Evolutionary conservation across 139 green algal species (phyloP), one percentile per base, ranked within the genome.

Genomic region (Micromonas pusilla): DNA sequence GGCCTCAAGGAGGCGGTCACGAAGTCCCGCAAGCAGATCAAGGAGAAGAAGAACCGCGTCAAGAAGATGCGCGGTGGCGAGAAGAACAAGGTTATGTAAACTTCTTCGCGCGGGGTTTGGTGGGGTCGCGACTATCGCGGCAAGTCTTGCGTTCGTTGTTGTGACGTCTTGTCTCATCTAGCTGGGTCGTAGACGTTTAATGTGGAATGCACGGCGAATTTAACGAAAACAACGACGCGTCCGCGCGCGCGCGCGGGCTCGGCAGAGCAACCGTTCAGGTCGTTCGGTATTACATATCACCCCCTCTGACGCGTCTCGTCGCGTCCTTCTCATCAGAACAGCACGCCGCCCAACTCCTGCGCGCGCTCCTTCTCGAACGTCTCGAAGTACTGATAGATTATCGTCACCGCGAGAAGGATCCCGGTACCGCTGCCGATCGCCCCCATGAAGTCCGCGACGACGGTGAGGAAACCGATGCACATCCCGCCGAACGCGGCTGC

Each of bases 401-500:
- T 99, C 71, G 95, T 98, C 28, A 97, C 94, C 31, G 95, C 95
- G 71, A 99, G 88, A 79, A 99, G 89, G 80, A 99, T 99, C 53
- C 95, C 95, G 37, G 94, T 97, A 63, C 93, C 93, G 33, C 85
- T 92, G 36, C 92, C 92, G 71, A 97, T 96, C 31, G 92, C 92
- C 28, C 92, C 95, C 92, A 99, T 94, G 88, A 99, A 97, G 87
- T 99, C 96, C 5, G 96, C 96, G 26, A 97, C 87, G 38, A 99
- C 97, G 60, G 96, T 99, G 19, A 99, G 87, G 0, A 92, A 92
- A 60, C 96, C 96, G 79, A 99, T 99, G 90, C 96, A 99, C 94
- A 99, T 98, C 79, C 96, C 96, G 26, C 96, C 96, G 88, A 99
- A 99, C 0, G 91, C 91, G 21, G 96, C 96, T 30, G 91, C 92